Conservation (phyloP, 2,329 filamentous ascomycete species). For the Colletotrichum truncatum region DNA sequence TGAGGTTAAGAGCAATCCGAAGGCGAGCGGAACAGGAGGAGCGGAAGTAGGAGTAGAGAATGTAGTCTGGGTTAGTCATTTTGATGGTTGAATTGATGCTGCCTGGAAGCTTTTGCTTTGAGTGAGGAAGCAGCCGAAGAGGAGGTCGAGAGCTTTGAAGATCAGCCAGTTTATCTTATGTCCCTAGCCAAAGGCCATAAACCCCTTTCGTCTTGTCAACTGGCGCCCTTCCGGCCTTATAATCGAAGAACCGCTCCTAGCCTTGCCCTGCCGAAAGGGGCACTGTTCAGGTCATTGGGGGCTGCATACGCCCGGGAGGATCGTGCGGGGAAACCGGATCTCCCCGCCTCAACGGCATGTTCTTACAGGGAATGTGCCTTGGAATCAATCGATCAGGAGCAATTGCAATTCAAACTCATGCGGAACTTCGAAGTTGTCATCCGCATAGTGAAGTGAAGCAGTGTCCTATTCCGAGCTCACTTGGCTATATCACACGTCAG, state of each 20-base stretch:
- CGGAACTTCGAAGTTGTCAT: background rate
- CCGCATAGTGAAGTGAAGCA: background rate
- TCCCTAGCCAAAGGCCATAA: background rate
- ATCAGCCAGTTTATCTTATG: background rate
- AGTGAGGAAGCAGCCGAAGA: too few relatives aligned
- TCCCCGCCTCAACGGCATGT: background rate
- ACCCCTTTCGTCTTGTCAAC: background rate
- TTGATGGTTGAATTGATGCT: background rate
- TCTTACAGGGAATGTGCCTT: background rate
- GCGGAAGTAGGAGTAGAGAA: slow-evolving; percentile 68
- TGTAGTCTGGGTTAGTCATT: slow-evolving; percentile 37
- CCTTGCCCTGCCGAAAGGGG: slow-evolving; percentile 14
- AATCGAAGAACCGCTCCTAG: slow-evolving; percentile 4
- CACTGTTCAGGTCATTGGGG: background rate
- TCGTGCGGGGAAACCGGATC: slow-evolving; percentile 21
- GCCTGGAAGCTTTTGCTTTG: background rate
- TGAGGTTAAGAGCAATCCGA: slow-evolving; percentile 67
- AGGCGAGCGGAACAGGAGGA: slow-evolving; percentile 71
- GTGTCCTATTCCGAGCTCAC: too few relatives aligned
- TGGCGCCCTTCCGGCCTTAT: background rate
- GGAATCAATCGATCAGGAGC: background rate
- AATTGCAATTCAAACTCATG: too few relatives aligned
- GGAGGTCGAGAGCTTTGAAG: too few relatives aligned
- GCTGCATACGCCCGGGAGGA: background rate
- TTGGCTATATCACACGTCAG: too few relatives aligned